These are phyloP conservation scores for Mortierella claussenii DNA, from an alignment of 192 early-diverging fungal genomes.

Conservation along the genomic window DNA sequence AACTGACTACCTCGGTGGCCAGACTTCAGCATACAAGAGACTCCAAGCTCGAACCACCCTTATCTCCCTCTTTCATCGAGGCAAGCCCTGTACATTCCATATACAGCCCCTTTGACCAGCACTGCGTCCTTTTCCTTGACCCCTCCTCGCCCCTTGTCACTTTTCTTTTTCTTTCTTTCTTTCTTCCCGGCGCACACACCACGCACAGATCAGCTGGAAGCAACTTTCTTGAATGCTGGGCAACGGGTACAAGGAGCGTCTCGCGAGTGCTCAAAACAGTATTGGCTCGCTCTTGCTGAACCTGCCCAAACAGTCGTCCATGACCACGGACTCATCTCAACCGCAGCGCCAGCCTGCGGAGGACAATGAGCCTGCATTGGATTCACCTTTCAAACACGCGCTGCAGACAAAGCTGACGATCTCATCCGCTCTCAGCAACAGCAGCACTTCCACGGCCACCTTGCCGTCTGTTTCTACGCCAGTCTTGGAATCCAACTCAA, in stretches of 20 bases:
- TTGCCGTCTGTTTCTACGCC: constrained; percentile 22
- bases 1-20: no score
- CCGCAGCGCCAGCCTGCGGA: constrained; percentile 11
- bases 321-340: neutral
- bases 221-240: constrained; percentile 51
- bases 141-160: neutral
- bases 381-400: constrained; percentile 9
- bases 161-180: no score
- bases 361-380: constrained; percentile 18
- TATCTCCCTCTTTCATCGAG: neutral
- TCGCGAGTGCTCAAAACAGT: constrained; percentile 30
- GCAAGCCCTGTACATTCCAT: neutral
- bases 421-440: neutral
- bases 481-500: constrained; percentile 36
- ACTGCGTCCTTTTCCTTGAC: no score
- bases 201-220: no score
- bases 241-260: constrained; percentile 51
- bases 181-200: no score
- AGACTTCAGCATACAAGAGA: no score
- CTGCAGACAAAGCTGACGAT: constrained; percentile 12
- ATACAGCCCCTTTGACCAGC: no score
- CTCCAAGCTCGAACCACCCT: neutral
- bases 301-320: constrained; percentile 18
- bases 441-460: neutral
- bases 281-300: constrained; percentile 31